Percentiles rank a stretch among this genome's conserved stretches.
These are phyloP conservation scores for Hamigera avellanea DNA, from an alignment of 495 filamentous ascomycete genomes.

Conservation along the genomic window DNA sequence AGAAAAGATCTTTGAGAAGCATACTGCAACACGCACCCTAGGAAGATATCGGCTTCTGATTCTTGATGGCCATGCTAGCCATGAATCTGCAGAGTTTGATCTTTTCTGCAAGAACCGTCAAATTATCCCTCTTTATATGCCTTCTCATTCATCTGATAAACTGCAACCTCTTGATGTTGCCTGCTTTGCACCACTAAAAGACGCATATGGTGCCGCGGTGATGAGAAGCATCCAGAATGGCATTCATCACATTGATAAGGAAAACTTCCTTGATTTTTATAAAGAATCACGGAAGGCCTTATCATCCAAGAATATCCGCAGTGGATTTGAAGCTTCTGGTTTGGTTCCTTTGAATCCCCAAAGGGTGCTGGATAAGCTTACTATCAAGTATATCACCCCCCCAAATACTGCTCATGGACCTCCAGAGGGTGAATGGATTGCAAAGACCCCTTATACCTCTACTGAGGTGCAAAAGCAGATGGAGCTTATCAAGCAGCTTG, in stretches of 20 bases:
- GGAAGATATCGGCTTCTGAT: conserved; percentile 14
- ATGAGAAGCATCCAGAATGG: neutral
- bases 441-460: too few species aligned
- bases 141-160: conserved; percentile 13
- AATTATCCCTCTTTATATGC: conserved; percentile 15
- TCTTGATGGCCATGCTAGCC: conserved; percentile 16
- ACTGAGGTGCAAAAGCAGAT: too few species aligned
- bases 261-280: neutral
- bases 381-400: neutral
- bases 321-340: neutral
- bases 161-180: conserved; percentile 20
- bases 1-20: conserved; percentile 8
- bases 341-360: neutral
- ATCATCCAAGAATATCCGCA: neutral
- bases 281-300: neutral
- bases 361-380: neutral
- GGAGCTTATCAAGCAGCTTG: too few species aligned
- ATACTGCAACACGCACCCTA: conserved; percentile 2
- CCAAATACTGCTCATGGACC: neutral
- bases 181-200: conserved; percentile 9
- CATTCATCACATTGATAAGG: neutral
- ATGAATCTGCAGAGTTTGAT: conserved; percentile 13
- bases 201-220: conserved; percentile 5
- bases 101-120: conserved; percentile 9
- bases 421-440: too few species aligned